These are phyloP conservation scores for Parastagonospora nodorum DNA, from an alignment of 2,329 filamentous ascomycete genomes.

Conservation along the genomic window DNA sequence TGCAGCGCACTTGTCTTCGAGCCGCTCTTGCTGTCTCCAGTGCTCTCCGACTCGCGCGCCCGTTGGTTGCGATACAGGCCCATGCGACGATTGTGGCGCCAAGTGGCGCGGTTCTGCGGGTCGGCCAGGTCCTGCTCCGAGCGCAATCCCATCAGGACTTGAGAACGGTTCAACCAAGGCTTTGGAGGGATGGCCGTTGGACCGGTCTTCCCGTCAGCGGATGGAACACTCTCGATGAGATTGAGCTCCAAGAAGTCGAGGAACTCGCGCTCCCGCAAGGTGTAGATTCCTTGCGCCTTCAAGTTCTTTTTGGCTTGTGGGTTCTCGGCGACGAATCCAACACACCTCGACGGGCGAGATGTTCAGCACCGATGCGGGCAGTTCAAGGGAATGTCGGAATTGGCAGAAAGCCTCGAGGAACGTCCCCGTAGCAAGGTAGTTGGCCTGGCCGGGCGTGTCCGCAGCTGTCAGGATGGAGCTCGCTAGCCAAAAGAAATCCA, in stretches of 20 bases:
- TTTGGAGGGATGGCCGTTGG: neutral
- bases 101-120: neutral
- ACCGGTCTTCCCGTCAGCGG: too few relatives aligned
- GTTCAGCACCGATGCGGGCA: constrained; percentile 53
- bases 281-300: neutral
- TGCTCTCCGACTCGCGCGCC: neutral
- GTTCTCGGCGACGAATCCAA: constrained; percentile 41
- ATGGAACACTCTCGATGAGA: too few relatives aligned
- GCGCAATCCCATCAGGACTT: neutral
- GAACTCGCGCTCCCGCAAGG: neutral
- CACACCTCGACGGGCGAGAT: constrained; percentile 56
- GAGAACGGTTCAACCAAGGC: neutral
- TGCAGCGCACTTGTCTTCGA: constrained; percentile 1
- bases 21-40: neutral
- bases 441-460: constrained; percentile 26
- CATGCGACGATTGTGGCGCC: neutral
- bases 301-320: neutral
- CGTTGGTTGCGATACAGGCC: neutral
- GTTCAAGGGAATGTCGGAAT: constrained; percentile 15
- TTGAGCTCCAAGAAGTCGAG: neutral
- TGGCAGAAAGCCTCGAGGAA: constrained; percentile 27
- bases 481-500: constrained; percentile 30
- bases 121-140: neutral
- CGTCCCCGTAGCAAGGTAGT: constrained; percentile 30
- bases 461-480: constrained; percentile 23